phyloP scores from a whole-genome alignment of 2,329 filamentous ascomycete genomes.

The Arthrobotrys entomopaga region DNA sequence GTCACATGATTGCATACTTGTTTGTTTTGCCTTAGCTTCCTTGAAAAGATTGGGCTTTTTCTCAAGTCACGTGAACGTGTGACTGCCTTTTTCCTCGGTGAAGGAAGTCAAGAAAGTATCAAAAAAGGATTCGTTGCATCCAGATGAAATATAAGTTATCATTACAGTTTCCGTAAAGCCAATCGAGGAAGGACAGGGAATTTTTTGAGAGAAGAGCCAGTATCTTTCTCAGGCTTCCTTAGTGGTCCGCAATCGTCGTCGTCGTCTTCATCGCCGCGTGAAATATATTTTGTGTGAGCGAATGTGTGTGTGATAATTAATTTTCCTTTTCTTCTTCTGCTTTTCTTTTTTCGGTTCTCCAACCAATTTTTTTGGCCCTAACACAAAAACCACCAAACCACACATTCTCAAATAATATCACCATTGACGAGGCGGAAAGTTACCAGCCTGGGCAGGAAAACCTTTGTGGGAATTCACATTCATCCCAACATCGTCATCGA shows the following conservation, averaged over 20 bases:
- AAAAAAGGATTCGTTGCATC: background rate
- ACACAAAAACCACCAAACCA: conserved; percentile 18
- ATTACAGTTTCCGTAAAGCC: no score
- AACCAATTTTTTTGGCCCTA: conserved; percentile 20
- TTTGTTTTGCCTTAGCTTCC: background rate
- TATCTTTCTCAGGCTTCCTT: no score
- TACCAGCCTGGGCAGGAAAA: conserved; percentile 9
- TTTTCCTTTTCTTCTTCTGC: conserved; percentile 15
- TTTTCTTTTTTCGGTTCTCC: conserved; percentile 8
- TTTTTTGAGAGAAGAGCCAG: no score
- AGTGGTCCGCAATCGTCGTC: no score
- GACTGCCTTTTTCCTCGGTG: conserved; percentile 24
- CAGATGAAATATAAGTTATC: no score
- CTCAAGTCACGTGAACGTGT: background rate
- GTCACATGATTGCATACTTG: background rate
- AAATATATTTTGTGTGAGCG: no score
- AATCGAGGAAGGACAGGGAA: no score
- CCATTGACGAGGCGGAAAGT: background rate
- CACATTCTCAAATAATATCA: conserved; percentile 32
- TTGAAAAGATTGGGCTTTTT: no score
- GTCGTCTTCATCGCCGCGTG: no score
- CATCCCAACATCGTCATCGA: conserved; percentile 8
- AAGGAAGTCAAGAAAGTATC: no score
- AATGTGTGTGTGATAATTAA: background rate
- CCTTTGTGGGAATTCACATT: no score